phyloP scores from a whole-genome alignment of 2,329 filamentous ascomycete genomes.

The Penicillium nordicum region DNA sequence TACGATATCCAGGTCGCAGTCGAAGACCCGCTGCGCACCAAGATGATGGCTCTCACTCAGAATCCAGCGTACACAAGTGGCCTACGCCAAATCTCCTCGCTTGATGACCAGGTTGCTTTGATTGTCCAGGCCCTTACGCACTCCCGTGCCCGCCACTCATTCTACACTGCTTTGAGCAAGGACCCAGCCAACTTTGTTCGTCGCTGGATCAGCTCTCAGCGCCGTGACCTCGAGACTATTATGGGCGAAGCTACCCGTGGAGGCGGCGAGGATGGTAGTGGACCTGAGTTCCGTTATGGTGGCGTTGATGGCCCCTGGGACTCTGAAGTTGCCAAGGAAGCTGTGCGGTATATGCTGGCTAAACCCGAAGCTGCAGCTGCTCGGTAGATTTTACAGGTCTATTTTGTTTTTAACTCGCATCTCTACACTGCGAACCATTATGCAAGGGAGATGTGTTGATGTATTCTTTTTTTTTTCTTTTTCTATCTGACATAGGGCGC shows the following conservation, averaged over 20 bases:
- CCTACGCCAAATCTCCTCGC: conserved; percentile 68
- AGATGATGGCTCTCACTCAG: conserved; percentile 62
- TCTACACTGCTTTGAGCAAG: conserved; percentile 72
- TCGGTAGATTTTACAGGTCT: conserved; percentile 17
- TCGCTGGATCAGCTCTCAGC: conserved; percentile 87
- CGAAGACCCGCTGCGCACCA: conserved; percentile 73
- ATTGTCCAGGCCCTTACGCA: conserved; percentile 78
- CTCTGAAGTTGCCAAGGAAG: conserved; percentile 58
- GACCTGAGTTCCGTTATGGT: conserved; percentile 45
- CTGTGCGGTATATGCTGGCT: conserved; percentile 59
- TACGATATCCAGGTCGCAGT: conserved; percentile 86
- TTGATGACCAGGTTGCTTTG: conserved; percentile 83
- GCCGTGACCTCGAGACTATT: conserved; percentile 82
- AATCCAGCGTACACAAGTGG: conserved; percentile 68
- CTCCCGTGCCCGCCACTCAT: conserved; percentile 85
- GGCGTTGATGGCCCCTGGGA: conserved; percentile 63
- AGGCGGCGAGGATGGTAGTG: conserved; percentile 53
- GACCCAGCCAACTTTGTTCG: conserved; percentile 82
- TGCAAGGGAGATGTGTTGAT: conserved; percentile 1
- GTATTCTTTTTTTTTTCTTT: conserved; percentile 7
- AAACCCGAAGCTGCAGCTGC: conserved; percentile 40
- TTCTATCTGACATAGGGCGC: conserved; percentile 21
- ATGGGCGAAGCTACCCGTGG: conserved; percentile 71
- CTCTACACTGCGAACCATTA: background rate
- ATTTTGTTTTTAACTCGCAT: background rate